These are phyloP conservation scores for Plectosphaerella plurivora DNA, from an alignment of 2,329 filamentous ascomycete genomes.

Conservation along the genomic window DNA sequence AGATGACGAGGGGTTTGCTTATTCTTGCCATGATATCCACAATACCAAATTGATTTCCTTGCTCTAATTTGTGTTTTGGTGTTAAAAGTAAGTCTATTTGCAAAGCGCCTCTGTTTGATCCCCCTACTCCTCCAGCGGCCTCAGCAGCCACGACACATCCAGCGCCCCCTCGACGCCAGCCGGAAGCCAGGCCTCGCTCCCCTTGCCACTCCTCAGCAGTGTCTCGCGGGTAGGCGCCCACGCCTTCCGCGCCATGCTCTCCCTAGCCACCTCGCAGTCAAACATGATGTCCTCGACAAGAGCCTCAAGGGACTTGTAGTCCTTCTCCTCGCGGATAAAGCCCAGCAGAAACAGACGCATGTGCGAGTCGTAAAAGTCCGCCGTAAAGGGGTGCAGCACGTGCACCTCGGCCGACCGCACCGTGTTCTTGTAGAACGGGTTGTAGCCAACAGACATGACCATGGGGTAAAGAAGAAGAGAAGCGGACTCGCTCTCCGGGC, in stretches of 20 bases:
- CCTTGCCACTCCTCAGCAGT: constrained; percentile 3
- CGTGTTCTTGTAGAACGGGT: constrained; percentile 94
- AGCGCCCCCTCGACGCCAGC: constrained; percentile 21
- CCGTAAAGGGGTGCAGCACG: constrained; percentile 70
- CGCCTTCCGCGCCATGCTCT: constrained; percentile 62
- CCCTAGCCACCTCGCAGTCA: constrained; percentile 78
- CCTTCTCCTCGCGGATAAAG: constrained; percentile 83
- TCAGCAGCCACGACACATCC: constrained; percentile 34
- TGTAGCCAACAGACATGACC: constrained; percentile 94
- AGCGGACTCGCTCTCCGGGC: constrained; percentile 15
- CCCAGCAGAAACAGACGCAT: constrained; percentile 80
- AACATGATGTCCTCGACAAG: constrained; percentile 83
- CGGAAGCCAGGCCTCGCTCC: background rate
- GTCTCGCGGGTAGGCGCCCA: constrained; percentile 46
- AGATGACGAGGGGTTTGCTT: too few relatives aligned
- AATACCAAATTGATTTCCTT: background rate
- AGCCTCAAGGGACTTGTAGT: constrained; percentile 80
- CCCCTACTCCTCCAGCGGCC: constrained; percentile 15
- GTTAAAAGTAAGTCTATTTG: constrained; percentile 1
- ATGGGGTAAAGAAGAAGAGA: constrained; percentile 63
- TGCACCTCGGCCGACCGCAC: constrained; percentile 86
- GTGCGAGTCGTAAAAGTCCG: constrained; percentile 80
- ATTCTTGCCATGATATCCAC: too few relatives aligned
- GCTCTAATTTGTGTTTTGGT: background rate
- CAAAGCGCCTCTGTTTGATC: too few relatives aligned